Base-by-base conservation (phyloP, 2,329 filamentous ascomycete species). In the Beauveria asiatica region DNA sequence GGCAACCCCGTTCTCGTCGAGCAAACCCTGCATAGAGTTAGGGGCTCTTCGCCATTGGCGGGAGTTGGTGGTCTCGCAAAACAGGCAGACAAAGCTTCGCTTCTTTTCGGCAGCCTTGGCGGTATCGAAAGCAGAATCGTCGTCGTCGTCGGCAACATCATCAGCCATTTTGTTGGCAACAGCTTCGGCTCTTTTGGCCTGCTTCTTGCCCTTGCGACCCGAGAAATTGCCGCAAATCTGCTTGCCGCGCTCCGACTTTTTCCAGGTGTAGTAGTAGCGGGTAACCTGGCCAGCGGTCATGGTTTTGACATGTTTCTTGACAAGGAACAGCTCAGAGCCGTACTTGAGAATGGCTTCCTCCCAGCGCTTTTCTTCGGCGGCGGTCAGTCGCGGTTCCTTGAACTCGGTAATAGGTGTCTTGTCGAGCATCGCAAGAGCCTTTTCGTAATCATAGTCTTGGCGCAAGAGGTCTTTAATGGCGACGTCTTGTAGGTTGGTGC, bases 251-350 rank as follows among this genome's bases (percentile, higher is more conserved):
- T 88, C 82, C 0, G 91, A 91, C 74, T 97, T 97, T 76, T 99
- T 99, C 94, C 94, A 99, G 65, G 90, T 90, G 72, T 99, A 99
- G 74, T 97, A 99, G 70, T 89, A 95, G 3, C 94, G 89, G 27
- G 96, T 91, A 63, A 97, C 88, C 61, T 90, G 84, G 55, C 87
- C 86, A 63, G 92, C 86, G 45, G 84, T 85, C 66, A 94, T 84
- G 0, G 87, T 90, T 73, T 91, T 92, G 68, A 97, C 90, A 71
- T 96, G 89, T 66, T 89, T 86, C 65, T 87, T 91, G 62, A 97
- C 88, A 51, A 83, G 82, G 65, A 90, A 83, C 67, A 96, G 85
- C 74, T 99, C 94, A 0, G 93, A 97, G 23, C 94, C 94, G 69
- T 88, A 96, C 70, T 94, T 96, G 51, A 83, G 78, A 11, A 99